Conservation (phyloP, 805 yeast genomes). For the Teunomyces tritomae region DNA sequence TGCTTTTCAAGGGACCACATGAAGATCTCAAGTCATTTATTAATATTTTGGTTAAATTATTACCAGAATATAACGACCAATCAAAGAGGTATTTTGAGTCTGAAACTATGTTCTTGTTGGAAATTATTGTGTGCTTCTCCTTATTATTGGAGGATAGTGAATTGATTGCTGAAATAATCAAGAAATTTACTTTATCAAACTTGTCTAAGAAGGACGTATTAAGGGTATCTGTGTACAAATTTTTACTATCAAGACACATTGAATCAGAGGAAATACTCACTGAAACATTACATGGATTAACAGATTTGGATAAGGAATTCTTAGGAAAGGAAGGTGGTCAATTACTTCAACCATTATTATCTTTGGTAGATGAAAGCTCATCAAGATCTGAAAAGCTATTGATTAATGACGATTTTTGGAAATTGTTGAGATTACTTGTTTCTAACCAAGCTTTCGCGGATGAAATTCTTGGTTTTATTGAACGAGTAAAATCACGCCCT, state of each 20-base stretch:
- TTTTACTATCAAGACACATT: conserved; percentile 42
- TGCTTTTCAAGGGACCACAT: conserved; percentile 38
- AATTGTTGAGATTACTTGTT: conserved; percentile 46
- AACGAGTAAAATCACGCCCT: conserved; percentile 32
- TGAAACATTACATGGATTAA: conserved; percentile 8
- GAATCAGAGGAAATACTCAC: background rate
- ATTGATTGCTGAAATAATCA: conserved; percentile 15
- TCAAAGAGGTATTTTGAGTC: conserved; percentile 44
- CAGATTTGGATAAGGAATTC: conserved; percentile 40
- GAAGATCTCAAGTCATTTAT: conserved; percentile 34
- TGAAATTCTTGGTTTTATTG: conserved; percentile 48
- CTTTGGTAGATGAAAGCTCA: conserved; percentile 43
- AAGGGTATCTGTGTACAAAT: conserved; percentile 52
- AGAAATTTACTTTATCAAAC: conserved; percentile 12
- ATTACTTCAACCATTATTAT: conserved; percentile 47
- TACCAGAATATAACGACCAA: conserved; percentile 27
- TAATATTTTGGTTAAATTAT: conserved; percentile 21
- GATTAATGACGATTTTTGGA: conserved; percentile 50
- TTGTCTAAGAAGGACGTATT: conserved; percentile 31
- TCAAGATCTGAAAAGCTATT: conserved; percentile 41
- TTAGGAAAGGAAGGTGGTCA: conserved; percentile 44
- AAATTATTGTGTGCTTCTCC: conserved; percentile 38
- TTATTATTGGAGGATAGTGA: conserved; percentile 26
- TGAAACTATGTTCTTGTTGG: conserved; percentile 48
- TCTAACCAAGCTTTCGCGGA: conserved; percentile 42